phyloP scores from a whole-genome alignment of 1,284 basidiomycete species.

The Entoloma clypeatum region DNA sequence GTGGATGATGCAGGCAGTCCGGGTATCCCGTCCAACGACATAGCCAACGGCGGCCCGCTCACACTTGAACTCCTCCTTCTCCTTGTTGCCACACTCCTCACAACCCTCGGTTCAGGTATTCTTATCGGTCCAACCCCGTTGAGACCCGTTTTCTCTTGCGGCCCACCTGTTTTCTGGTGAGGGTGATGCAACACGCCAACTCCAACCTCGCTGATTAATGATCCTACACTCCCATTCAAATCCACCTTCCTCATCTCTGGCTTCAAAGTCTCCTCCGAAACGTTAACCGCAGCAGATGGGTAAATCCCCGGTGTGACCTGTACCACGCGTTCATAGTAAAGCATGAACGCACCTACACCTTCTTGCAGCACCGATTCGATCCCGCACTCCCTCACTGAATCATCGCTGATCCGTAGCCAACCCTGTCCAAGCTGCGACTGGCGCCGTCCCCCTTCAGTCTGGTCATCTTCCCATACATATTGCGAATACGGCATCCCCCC shows the following conservation, averaged over 20 bases:
- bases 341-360: conserved; percentile 77
- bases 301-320: conserved; percentile 14
- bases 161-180: conserved; percentile 16
- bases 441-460: conserved; percentile 20
- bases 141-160: conserved; percentile 13
- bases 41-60: conserved; percentile 20
- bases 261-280: conserved; percentile 61
- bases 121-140: conserved; percentile 14
- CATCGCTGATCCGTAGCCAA: conserved; percentile 87
- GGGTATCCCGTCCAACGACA: conserved; percentile 13
- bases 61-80: conserved; percentile 33
- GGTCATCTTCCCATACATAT: conserved; percentile 37
- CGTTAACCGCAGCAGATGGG: conserved; percentile 19
- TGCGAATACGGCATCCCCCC: conserved; percentile 19
- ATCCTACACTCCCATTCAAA: conserved; percentile 42
- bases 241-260: conserved; percentile 40
- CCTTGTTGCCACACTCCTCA: conserved; percentile 53
- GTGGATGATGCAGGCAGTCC: conserved; percentile 13
- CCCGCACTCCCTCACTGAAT: conserved; percentile 74
- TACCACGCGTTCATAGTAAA: conserved; percentile 79
- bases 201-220: conserved; percentile 42
- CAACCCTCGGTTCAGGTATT: conserved; percentile 44
- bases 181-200: conserved; percentile 30
- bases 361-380: conserved; percentile 73
- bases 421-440: conserved; percentile 46